Conservation (phyloP, 371 early-diverging fungal species). For the Mortierella polycephala region DNA sequence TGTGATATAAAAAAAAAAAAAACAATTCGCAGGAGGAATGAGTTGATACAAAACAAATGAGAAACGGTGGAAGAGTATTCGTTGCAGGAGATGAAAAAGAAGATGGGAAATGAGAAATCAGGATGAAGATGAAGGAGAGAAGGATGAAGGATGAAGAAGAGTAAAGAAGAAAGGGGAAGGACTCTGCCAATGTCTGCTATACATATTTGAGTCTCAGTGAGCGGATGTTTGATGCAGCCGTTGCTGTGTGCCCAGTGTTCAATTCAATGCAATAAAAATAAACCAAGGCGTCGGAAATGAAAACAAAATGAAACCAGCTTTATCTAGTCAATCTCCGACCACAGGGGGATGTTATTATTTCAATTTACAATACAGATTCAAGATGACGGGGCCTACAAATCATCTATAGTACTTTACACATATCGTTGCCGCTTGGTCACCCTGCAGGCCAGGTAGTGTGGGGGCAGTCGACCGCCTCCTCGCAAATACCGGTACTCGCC, state of each 20-base stretch:
- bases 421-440: conserved; percentile 34
- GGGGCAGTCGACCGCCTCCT: conserved; percentile 7
- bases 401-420: conserved; percentile 4
- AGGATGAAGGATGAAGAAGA: conserved; percentile 1
- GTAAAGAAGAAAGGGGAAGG: not conserved
- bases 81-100: conserved; percentile 1
- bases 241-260: no score
- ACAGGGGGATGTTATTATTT: no score
- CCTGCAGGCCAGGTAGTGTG: conserved; percentile 14
- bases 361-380: no score
- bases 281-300: no score
- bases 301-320: no score
- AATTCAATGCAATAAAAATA: no score
- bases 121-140: not conserved
- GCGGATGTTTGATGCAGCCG: no score
- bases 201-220: no score
- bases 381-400: not conserved
- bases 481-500: conserved; percentile 15
- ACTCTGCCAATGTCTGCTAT: not conserved
- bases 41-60: not conserved
- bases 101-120: not conserved
- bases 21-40: not conserved
- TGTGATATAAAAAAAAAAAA: no score
- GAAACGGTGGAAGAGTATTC: no score
- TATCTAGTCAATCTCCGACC: no score